Evolutionary conservation across 495 filamentous ascomycete genomes (phyloP).

Genomic region (Alectoria sarmentosa): DNA sequence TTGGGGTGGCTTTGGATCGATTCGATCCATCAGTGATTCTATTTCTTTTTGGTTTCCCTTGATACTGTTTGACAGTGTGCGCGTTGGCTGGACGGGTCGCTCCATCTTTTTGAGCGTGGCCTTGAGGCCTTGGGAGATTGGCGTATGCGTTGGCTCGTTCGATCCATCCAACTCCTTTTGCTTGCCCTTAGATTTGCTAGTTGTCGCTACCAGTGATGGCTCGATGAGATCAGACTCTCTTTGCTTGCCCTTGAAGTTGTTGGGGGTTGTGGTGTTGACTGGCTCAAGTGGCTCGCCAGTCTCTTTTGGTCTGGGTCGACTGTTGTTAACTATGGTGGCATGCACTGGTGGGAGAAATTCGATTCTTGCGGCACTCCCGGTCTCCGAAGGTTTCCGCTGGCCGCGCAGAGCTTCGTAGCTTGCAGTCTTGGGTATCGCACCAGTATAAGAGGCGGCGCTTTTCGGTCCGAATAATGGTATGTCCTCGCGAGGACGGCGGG

Average conservation of each 20-base stretch:
- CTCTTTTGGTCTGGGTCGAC: conserved; percentile 9
- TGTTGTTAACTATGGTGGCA: conserved; percentile 22
- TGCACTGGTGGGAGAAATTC: conserved; percentile 21
- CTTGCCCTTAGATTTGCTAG: not conserved
- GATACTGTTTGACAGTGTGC: not conserved
- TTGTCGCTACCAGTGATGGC: conserved; percentile 1
- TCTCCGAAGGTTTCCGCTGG: conserved; percentile 16
- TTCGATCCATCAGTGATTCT: conserved; percentile 6
- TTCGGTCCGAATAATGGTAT: conserved; percentile 7
- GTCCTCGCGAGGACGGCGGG: conserved; percentile 12
- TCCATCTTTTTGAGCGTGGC: conserved; percentile 1
- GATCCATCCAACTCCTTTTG: not conserved
- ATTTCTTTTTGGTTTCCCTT: conserved; percentile 1
- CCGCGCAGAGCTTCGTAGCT: conserved; percentile 17
- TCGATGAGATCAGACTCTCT: conserved; percentile 8
- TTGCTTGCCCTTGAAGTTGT: not conserved
- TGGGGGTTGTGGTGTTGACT: not conserved
- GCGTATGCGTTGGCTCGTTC: not conserved
- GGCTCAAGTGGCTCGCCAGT: not conserved
- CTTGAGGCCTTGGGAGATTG: not conserved
- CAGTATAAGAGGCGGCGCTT: conserved; percentile 9
- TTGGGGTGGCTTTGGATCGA: conserved; percentile 21
- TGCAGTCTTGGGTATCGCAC: conserved; percentile 17
- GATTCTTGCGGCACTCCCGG: conserved; percentile 11
- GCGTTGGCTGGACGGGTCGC: not conserved